Evolutionary conservation across 768 basidiomycete genomes (phyloP).

Genomic region (Gloeophyllum trabeum): DNA sequence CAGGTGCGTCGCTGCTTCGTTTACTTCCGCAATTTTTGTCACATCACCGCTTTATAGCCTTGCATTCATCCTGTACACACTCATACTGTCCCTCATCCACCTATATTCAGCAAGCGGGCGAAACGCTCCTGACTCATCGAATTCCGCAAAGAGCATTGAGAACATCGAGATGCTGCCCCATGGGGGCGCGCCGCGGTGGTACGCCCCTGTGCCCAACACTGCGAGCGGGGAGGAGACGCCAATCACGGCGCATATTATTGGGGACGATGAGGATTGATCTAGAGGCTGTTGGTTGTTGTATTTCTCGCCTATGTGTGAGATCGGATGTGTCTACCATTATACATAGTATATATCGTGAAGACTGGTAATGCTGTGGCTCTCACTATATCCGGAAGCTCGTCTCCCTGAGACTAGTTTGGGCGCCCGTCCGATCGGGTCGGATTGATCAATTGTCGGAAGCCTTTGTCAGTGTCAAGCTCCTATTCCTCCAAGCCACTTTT

Average conservation of each 20-base stretch:
- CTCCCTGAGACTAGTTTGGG: no score
- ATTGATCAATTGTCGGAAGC: no score
- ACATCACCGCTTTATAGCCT: no score
- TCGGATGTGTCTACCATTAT: no score
- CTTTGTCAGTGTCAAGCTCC: no score
- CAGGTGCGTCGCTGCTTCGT: constrained; percentile 33
- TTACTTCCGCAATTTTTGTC: constrained; percentile 3
- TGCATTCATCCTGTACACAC: constrained; percentile 69
- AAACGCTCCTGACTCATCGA: constrained; percentile 30
- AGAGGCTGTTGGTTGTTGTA: background rate
- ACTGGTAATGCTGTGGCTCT: no score
- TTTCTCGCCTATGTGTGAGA: no score
- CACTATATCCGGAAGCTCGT: no score
- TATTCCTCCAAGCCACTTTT: no score
- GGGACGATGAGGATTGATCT: constrained; percentile 30
- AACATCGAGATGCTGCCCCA: constrained; percentile 30
- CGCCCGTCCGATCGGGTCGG: no score
- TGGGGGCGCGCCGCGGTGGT: constrained; percentile 42
- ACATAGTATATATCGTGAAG: no score
- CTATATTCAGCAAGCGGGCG: constrained; percentile 55
- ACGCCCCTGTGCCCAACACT: constrained; percentile 43
- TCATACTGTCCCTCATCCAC: constrained; percentile 60
- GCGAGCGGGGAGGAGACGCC: constrained; percentile 14
- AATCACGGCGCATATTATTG: constrained; percentile 39
- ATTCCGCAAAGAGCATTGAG: constrained; percentile 13